These are phyloP conservation scores for Mortierella sp. DNA, from an alignment of 371 early-diverging fungal species.

Conservation along the genomic window DNA sequence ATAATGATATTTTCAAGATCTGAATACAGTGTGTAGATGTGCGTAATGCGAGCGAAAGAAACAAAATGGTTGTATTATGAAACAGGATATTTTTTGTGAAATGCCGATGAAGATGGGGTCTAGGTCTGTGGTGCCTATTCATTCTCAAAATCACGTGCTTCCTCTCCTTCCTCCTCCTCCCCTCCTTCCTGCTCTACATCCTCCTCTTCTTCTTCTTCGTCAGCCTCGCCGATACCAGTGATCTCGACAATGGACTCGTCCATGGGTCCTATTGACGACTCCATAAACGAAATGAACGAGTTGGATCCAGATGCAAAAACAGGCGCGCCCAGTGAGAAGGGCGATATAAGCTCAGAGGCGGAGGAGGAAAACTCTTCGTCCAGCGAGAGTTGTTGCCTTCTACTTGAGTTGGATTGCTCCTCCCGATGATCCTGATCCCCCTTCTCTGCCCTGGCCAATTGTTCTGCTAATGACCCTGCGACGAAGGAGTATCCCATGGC, in stretches of 20 bases:
- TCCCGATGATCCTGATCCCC: no score
- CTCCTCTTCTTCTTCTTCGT: conserved; percentile 20
- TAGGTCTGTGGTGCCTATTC: not conserved
- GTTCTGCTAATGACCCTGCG: conserved; percentile 3
- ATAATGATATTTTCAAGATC: not conserved
- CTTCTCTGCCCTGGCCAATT: not conserved
- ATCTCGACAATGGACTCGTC: conserved; percentile 37
- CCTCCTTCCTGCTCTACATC: conserved; percentile 1
- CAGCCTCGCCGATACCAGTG: conserved; percentile 45
- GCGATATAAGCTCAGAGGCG: not conserved
- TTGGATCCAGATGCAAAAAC: conserved; percentile 6
- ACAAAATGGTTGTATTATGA: not conserved
- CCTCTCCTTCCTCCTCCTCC: not conserved
- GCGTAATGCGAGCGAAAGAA: no score
- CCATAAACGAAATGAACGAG: conserved; percentile 20
- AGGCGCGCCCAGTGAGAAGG: not conserved
- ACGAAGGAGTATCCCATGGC: not conserved
- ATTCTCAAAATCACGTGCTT: not conserved
- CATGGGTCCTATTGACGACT: conserved; percentile 10
- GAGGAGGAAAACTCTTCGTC: not conserved
- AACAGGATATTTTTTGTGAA: not conserved
- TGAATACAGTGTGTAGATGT: not conserved
- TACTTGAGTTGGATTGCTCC: not conserved
- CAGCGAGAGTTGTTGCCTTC: conserved; percentile 5
- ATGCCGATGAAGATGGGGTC: not conserved